Conservation (phyloP, 2,329 filamentous ascomycete species). For the Talaromyces pinophilus region DNA sequence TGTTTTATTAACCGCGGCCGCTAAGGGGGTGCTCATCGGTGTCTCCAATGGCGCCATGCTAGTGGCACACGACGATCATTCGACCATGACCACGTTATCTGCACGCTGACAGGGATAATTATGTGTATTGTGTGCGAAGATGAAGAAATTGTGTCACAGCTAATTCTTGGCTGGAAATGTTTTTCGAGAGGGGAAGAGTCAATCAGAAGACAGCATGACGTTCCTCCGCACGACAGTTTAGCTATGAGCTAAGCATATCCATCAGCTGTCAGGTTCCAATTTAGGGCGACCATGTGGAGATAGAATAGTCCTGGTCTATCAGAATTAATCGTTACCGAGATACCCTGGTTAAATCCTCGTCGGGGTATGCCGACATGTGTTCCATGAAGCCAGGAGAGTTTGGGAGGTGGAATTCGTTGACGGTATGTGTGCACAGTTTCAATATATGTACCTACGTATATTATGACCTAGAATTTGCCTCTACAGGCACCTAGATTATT, state of each 20-base stretch:
- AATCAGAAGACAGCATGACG: not conserved
- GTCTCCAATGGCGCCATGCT: constrained; percentile 21
- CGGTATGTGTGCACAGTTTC: not conserved
- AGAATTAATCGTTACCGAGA: constrained; percentile 1
- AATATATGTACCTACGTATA: not conserved
- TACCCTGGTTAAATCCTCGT: not conserved
- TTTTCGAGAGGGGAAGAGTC: not conserved
- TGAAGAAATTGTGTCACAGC: constrained; percentile 10
- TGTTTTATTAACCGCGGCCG: constrained; percentile 1
- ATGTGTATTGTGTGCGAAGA: constrained; percentile 9
- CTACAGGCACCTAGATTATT: not conserved
- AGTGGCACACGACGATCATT: constrained; percentile 14
- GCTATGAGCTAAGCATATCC: not conserved
- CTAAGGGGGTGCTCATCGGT: constrained; percentile 21
- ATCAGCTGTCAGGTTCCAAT: not conserved
- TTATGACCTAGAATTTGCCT: not conserved
- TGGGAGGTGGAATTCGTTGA: constrained; percentile 1
- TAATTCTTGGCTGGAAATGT: not conserved
- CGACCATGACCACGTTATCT: constrained; percentile 11
- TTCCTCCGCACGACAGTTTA: not conserved
- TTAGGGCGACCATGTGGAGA: not conserved
- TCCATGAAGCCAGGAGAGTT: not conserved
- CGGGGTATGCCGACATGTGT: not conserved
- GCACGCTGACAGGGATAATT: constrained; percentile 1
- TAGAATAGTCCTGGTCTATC: not conserved